Percentiles rank a stretch among this genome's conserved stretches.
Conservation (phyloP, 805 yeast species). For the Wickerhamomyces rabaulensis region DNA sequence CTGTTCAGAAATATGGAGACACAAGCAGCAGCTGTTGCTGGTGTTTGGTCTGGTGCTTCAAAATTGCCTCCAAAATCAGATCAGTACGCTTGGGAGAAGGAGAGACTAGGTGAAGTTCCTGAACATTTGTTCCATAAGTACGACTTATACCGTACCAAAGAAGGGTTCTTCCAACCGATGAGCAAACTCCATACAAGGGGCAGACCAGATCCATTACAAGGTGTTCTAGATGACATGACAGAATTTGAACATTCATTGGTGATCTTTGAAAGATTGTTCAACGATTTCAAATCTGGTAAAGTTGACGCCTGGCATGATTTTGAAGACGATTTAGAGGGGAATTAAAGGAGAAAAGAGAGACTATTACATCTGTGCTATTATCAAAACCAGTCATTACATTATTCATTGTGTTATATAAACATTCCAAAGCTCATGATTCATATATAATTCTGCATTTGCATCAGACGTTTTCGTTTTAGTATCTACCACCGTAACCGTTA, state of each 20-base stretch:
- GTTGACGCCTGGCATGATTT: slow-evolving; percentile 11
- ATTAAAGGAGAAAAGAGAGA: not conserved
- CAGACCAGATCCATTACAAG: slow-evolving; percentile 29
- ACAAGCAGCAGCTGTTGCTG: slow-evolving; percentile 50
- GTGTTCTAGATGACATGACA: slow-evolving; percentile 11
- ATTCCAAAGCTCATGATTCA: not conserved
- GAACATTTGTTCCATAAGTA: slow-evolving; percentile 32
- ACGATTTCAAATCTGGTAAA: slow-evolving; percentile 15
- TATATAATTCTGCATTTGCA: not conserved
- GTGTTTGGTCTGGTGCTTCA: slow-evolving; percentile 44
- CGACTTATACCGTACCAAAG: slow-evolving; percentile 23
- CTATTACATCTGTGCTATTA: not conserved
- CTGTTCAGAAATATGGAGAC: slow-evolving; percentile 47
- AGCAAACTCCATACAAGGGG: slow-evolving; percentile 23
- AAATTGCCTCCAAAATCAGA: slow-evolving; percentile 35
- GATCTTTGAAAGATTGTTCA: slow-evolving; percentile 18
- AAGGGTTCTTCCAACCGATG: slow-evolving; percentile 26
- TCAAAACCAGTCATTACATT: not conserved
- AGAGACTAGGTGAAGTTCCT: slow-evolving; percentile 20
- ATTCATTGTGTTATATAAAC: not conserved
- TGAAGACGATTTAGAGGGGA: not conserved
- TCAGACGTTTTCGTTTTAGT: not conserved
- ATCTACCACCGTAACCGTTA: slow-evolving; percentile 8
- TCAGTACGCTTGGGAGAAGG: slow-evolving; percentile 32
- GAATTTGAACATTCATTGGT: slow-evolving; percentile 12